Conservation (phyloP, 371 early-diverging fungal genomes). For the Syncephalastrum monosporum region DNA sequence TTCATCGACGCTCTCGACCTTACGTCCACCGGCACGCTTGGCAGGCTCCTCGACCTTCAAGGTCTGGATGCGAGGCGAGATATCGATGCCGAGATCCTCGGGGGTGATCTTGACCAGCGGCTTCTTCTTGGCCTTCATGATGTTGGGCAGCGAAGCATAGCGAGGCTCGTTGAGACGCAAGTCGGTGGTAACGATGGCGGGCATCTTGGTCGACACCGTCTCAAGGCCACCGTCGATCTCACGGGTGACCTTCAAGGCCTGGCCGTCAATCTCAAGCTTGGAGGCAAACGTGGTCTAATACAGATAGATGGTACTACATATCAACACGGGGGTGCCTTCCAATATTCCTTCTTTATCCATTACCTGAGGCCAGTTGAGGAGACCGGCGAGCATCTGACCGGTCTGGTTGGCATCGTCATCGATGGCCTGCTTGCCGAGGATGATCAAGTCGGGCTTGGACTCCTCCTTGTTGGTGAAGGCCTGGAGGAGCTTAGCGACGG, state of each 20-base stretch:
- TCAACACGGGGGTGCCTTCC: not conserved
- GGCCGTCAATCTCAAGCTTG: conserved; percentile 81
- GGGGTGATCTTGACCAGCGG: conserved; percentile 82
- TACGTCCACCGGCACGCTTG: conserved; percentile 91
- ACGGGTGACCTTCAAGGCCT: conserved; percentile 80
- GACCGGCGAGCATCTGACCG: conserved; percentile 97
- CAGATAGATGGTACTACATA: conserved; percentile 6
- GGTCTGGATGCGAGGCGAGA: conserved; percentile 79
- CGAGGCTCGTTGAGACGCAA: conserved; percentile 95
- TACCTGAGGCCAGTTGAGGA: conserved; percentile 94
- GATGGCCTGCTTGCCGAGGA: conserved; percentile 98
- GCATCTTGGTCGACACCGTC: conserved; percentile 80
- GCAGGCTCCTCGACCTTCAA: conserved; percentile 93
- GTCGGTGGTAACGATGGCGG: conserved; percentile 96
- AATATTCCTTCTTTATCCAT: not conserved
- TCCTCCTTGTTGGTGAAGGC: conserved; percentile 83
- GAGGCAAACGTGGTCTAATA: conserved; percentile 93
- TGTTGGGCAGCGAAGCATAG: conserved; percentile 92
- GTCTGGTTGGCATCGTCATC: conserved; percentile 98
- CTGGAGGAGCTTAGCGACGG: conserved; percentile 92
- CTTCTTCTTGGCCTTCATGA: conserved; percentile 99
- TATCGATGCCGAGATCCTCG: conserved; percentile 83
- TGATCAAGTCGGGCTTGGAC: conserved; percentile 86
- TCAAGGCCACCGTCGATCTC: conserved; percentile 98
- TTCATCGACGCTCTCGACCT: conserved; percentile 94